Conservation (phyloP, 768 basidiomycete genomes). For the Saitozyma podzolica region DNA sequence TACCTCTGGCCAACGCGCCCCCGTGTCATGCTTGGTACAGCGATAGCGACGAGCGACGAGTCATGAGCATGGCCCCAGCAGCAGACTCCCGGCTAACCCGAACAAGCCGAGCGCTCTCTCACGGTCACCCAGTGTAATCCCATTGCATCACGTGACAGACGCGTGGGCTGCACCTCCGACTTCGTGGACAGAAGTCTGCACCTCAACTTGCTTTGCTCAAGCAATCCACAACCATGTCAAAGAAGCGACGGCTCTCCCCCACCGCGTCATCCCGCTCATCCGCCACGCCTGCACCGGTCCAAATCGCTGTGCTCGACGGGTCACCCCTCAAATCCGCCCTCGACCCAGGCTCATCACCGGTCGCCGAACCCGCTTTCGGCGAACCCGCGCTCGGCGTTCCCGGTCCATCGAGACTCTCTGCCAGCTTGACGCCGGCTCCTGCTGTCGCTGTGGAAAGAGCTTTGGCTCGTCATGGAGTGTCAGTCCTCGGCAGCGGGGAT, state of each 20-base stretch:
- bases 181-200: no score
- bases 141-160: no score
- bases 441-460: not conserved
- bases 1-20: no score
- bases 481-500: constrained; percentile 35
- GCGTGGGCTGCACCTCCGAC: no score
- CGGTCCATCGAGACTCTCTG: constrained; percentile 1
- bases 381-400: not conserved
- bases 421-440: constrained; percentile 13
- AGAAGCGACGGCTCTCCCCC: constrained; percentile 29
- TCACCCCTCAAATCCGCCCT: not conserved
- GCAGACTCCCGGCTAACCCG: no score
- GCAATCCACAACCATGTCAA: constrained; percentile 9
- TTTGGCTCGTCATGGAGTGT: constrained; percentile 21
- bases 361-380: not conserved
- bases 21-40: no score
- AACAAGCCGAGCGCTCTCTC: no score
- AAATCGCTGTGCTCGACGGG: not conserved
- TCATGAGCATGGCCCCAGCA: no score
- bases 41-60: no score
- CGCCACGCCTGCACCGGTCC: not conserved
- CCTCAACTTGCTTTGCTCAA: no score
- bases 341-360: constrained; percentile 4
- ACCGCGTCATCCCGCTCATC: constrained; percentile 23
- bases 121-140: no score